phyloP scores from a whole-genome alignment of 2,329 filamentous ascomycete genomes.

The Cordyceps militaris region DNA sequence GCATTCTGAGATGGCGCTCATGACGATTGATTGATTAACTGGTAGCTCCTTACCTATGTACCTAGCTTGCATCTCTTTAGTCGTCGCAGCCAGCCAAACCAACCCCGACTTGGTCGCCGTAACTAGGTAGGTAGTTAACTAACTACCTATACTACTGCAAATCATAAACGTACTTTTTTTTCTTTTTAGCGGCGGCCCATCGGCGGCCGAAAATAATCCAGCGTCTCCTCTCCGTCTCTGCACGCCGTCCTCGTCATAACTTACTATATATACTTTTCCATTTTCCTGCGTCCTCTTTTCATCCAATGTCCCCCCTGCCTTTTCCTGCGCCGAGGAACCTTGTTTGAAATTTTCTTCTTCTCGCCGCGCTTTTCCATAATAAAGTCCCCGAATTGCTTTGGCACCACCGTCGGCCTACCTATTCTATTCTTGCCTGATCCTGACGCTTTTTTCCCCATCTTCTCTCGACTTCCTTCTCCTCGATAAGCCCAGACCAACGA shows the following conservation, averaged over 20 bases:
- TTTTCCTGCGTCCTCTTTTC: not conserved
- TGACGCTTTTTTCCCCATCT: not conserved
- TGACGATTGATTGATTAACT: not conserved
- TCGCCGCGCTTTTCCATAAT: not conserved
- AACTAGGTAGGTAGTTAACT: too few relatives aligned
- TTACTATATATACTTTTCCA: not conserved
- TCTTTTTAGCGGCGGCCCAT: too few relatives aligned
- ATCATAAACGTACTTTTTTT: too few relatives aligned
- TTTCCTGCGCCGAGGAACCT: not conserved
- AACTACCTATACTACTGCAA: too few relatives aligned
- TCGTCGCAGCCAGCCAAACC: too few relatives aligned
- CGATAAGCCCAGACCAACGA: not conserved
- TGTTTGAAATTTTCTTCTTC: slow-evolving; percentile 1
- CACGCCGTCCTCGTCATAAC: too few relatives aligned
- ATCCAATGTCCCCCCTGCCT: not conserved
- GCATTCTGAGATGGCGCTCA: too few relatives aligned
- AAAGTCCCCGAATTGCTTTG: not conserved
- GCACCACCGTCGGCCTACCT: not conserved
- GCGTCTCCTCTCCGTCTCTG: too few relatives aligned
- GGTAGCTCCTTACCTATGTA: too few relatives aligned
- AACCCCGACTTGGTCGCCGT: too few relatives aligned
- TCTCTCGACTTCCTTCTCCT: not conserved
- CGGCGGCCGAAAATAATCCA: too few relatives aligned
- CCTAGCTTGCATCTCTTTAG: too few relatives aligned
- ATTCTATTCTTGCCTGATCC: not conserved